These are phyloP conservation scores for Termitomyces sp. DNA, from an alignment of 768 basidiomycete genomes.

Conservation along the genomic window DNA sequence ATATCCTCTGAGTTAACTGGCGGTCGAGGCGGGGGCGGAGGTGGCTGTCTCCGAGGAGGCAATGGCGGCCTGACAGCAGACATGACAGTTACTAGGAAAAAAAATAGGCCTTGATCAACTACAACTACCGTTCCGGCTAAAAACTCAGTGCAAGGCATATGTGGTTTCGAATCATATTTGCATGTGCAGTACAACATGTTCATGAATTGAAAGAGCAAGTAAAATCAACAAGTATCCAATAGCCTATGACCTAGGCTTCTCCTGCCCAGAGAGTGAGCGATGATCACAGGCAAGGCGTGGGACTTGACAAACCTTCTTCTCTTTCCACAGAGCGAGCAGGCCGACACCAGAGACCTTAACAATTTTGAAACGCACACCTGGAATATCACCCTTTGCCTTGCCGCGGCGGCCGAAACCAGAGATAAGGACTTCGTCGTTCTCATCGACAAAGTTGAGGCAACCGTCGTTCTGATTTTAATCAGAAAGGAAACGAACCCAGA, in stretches of 20 bases:
- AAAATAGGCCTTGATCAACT: neutral
- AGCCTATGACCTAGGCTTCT: constrained; percentile 63
- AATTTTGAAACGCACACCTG: constrained; percentile 99
- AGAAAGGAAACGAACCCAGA: neutral
- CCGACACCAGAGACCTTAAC: constrained; percentile 99
- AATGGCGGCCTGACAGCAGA: constrained; percentile 15
- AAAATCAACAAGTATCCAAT: constrained; percentile 3
- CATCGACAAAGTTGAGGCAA: constrained; percentile 97
- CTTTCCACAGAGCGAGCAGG: constrained; percentile 96
- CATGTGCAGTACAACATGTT: constrained; percentile 13
- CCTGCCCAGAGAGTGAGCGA: constrained; percentile 31
- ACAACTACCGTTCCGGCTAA: neutral
- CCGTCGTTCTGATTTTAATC: constrained; percentile 70
- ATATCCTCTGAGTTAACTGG: neutral
- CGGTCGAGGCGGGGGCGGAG: constrained; percentile 15
- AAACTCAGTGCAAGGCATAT: neutral
- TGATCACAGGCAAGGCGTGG: neutral
- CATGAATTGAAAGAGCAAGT: constrained; percentile 9
- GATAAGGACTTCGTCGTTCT: constrained; percentile 99
- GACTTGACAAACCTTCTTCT: constrained; percentile 79
- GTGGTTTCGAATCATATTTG: constrained; percentile 8
- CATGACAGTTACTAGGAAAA: constrained; percentile 1
- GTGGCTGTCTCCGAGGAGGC: constrained; percentile 23
- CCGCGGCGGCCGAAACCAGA: constrained; percentile 99
- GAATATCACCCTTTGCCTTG: constrained; percentile 99